phyloP scores from a whole-genome alignment of 2,329 filamentous ascomycete genomes.

The Elsinoe arachidis region DNA sequence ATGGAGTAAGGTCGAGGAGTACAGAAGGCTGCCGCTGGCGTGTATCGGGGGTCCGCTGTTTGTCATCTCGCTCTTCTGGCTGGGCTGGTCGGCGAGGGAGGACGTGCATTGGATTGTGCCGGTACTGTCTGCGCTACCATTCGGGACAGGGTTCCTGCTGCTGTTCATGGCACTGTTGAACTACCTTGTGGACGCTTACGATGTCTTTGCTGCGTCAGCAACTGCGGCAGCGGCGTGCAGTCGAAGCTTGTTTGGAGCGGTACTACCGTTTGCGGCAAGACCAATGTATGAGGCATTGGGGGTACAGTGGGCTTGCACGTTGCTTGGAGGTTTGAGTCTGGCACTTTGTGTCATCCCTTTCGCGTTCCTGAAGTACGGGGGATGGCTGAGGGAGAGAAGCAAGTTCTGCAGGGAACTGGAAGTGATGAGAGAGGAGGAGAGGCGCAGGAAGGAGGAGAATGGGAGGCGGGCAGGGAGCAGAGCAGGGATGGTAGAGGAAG shows the following conservation, averaged over 20 bases:
- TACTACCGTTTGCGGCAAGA: conserved; percentile 38
- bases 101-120: conserved; percentile 38
- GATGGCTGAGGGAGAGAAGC: conserved; percentile 46
- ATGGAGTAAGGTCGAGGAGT: conserved; percentile 58
- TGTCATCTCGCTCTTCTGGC: conserved; percentile 35
- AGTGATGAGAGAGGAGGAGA: conserved; percentile 36
- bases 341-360: conserved; percentile 50
- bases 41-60: conserved; percentile 59
- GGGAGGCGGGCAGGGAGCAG: not conserved
- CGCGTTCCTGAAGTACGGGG: conserved; percentile 48
- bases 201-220: conserved; percentile 64
- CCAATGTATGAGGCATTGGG: conserved; percentile 60
- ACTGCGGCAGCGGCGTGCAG: conserved; percentile 78
- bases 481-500: not conserved
- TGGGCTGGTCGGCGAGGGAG: conserved; percentile 33
- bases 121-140: conserved; percentile 33
- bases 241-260: conserved; percentile 67
- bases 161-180: conserved; percentile 49
- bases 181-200: conserved; percentile 59
- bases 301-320: conserved; percentile 55
- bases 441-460: conserved; percentile 18
- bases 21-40: conserved; percentile 61
- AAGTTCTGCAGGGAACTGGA: conserved; percentile 55
- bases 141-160: conserved; percentile 40
- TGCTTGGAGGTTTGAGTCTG: conserved; percentile 43